A percentile compares a stretch with the other conserved stretches of the same genome.
These are phyloP conservation scores for Naganishia sp. DNA, from an alignment of 1,284 basidiomycete genomes.

Conservation along the genomic window DNA sequence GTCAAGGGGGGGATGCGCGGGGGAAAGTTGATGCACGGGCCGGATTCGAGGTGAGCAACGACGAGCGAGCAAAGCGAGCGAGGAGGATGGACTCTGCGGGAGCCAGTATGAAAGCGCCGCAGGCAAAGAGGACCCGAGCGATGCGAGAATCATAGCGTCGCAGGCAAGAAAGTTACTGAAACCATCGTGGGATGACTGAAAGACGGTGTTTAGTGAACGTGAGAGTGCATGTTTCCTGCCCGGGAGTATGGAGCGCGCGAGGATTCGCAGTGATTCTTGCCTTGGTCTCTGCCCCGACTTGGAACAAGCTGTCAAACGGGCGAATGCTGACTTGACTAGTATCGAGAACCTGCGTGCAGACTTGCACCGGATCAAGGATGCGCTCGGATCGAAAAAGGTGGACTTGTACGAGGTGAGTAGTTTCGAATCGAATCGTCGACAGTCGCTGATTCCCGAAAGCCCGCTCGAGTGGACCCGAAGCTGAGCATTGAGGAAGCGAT, in stretches of 20 bases:
- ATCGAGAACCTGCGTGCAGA: conserved; percentile 56
- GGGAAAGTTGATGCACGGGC: conserved; percentile 34
- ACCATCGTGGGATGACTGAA: neutral
- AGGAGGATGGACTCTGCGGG: conserved; percentile 38
- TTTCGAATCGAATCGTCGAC: neutral
- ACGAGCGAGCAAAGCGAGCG: neutral
- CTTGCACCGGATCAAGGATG: conserved; percentile 52
- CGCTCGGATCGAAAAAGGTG: conserved; percentile 55
- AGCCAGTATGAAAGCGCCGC: too few species aligned
- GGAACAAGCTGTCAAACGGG: neutral
- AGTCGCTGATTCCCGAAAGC: neutral
- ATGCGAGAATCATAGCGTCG: too few species aligned
- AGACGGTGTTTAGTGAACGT: too few species aligned
- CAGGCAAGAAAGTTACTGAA: neutral
- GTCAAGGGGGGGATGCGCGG: conserved; percentile 56
- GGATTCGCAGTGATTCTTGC: neutral
- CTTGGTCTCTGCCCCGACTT: neutral
- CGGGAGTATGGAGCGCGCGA: too few species aligned
- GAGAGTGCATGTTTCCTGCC: too few species aligned
- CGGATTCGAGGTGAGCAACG: conserved; percentile 25
- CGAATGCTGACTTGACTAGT: conserved; percentile 37
- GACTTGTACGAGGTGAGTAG: conserved; percentile 54
- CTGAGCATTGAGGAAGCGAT: conserved; percentile 34
- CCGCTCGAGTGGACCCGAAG: conserved; percentile 31
- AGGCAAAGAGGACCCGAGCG: too few species aligned